Evolutionary conservation across 1,284 basidiomycete genomes (phyloP), one percentile per base, ranked within the genome.

Genomic region (Ustilago esculenta): DNA sequence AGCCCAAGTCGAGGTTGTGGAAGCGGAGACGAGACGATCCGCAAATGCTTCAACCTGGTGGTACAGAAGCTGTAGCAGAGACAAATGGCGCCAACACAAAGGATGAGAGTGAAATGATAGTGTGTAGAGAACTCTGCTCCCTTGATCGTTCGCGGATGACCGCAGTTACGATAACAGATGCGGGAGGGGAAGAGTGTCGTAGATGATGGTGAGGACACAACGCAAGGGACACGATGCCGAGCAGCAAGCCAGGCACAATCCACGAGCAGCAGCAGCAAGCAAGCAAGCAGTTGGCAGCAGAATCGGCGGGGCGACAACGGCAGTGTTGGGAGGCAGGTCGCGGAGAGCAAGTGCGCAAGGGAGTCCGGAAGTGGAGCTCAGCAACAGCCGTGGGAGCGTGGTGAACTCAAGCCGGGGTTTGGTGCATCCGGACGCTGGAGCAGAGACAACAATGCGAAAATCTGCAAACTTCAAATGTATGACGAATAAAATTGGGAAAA

Each of bases 61-160:
- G 7, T 29, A 12, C 27, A 29, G 12, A 37, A 5, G 18, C 35
- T 6, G 8, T 9, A 37, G 21, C 18, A 37, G 17, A 8, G 20
- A 20, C 35, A 20, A 37, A 37, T 7, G 35, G 17, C 14, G 27
- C 27, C 27, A n/a, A n/a, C n/a, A n/a, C n/a, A n/a, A n/a, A n/a
- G n/a, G 36, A 39, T 37, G n/a, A 39, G 36, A 23, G 20, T 39
- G n/a, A 25, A 41, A 32, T 12, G 5, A 18, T 4, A n/a, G 27
- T 15, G 25, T 20, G 15, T 5, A 12, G n/a, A 21, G 27, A 40
- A 10, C 12, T 30, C 47, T 51, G 46, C 37, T 46, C 48, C 43
- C 42, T 51, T 36, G 29, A 51, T 36, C 48, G 43, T 58, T 34
- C 33, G 48, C 55, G 36, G 32, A n/a, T 2, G 43, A 29, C 24